Evolutionary conservation across 306 rosid species (phyloP).

Genomic region (Castanospermum australe): DNA sequence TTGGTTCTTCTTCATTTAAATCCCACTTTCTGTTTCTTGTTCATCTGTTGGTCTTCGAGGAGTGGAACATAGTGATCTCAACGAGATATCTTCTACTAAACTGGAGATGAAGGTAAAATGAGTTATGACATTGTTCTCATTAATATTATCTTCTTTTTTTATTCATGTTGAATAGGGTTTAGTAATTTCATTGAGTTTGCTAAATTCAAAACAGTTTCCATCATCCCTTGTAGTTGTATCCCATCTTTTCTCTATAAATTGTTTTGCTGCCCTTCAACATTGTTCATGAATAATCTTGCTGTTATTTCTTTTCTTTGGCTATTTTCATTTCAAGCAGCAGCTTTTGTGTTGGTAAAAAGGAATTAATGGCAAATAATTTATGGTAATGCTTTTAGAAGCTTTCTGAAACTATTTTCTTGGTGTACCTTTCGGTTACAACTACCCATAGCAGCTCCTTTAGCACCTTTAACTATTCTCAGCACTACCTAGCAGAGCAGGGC

Average conservation of each 20-base stretch:
- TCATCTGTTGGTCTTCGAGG: neutral
- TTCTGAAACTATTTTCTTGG: neutral
- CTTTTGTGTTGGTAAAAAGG: too few relatives aligned
- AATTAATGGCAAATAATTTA: neutral
- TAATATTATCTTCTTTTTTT: too few relatives aligned
- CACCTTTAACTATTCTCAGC: neutral
- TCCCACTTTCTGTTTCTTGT: neutral
- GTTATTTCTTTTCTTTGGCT: too few relatives aligned
- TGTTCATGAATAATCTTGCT: too few relatives aligned
- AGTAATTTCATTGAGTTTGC: too few relatives aligned
- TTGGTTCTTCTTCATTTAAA: neutral
- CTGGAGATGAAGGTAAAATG: neutral
- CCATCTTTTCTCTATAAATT: too few relatives aligned
- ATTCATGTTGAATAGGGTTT: neutral
- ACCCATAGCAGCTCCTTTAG: neutral
- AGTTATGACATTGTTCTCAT: neutral
- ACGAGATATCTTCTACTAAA: neutral
- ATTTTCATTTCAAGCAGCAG: too few relatives aligned
- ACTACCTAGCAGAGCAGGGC: neutral
- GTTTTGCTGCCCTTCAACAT: too few relatives aligned
- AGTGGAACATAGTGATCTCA: neutral
- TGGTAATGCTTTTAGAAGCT: too few relatives aligned
- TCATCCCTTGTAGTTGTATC: too few relatives aligned
- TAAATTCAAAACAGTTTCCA: too few relatives aligned
- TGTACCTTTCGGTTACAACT: constrained; percentile 12